Evolutionary conservation across 306 rosid genomes (phyloP).

Genomic region (Carpinus viminea): DNA sequence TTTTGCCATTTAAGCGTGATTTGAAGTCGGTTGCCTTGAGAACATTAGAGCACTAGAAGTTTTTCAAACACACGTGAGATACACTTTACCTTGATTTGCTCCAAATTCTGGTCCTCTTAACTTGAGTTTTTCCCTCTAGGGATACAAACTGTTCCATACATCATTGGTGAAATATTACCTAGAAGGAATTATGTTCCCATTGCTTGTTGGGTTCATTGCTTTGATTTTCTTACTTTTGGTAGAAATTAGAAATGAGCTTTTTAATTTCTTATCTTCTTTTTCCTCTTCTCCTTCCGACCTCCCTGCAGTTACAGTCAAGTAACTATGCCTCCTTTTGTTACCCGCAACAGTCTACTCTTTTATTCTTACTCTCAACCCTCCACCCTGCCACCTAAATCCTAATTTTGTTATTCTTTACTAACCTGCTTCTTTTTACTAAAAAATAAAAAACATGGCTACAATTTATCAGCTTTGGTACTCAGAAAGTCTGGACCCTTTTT

Average conservation of each 20-base stretch:
- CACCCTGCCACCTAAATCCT: neutral
- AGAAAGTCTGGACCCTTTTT: neutral
- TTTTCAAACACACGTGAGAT: neutral
- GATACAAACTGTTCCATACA: no score
- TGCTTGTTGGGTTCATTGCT: no score
- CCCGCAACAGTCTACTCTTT: neutral
- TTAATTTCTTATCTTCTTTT: neutral
- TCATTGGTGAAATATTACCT: no score
- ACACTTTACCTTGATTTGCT: neutral
- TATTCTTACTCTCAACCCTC: neutral
- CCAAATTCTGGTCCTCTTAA: neutral
- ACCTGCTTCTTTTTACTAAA: neutral
- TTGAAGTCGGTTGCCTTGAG: neutral
- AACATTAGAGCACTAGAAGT: neutral
- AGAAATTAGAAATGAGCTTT: neutral
- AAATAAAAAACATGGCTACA: neutral
- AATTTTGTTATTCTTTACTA: neutral
- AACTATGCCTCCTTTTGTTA: no score
- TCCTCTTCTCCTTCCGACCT: neutral
- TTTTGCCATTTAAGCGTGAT: neutral
- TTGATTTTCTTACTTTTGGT: neutral
- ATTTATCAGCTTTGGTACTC: neutral
- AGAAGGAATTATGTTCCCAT: no score
- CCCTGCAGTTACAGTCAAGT: neutral
- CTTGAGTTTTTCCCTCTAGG: neutral